These are phyloP conservation scores for Penicillium freii DNA, from an alignment of 2,329 filamentous ascomycete species.

Conservation along the genomic window DNA sequence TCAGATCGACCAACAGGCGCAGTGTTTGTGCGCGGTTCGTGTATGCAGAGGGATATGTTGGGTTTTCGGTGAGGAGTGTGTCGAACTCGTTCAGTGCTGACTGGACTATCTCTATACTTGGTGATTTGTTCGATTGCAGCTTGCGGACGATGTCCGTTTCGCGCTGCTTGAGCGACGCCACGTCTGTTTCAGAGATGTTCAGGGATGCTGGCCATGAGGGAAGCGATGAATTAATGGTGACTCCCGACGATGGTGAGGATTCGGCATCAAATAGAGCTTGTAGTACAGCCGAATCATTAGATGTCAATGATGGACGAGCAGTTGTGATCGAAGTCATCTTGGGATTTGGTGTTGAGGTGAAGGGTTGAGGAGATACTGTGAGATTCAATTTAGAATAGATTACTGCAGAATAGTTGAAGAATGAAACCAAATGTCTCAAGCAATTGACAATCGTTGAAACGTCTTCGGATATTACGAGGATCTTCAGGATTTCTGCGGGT, in stretches of 20 bases:
- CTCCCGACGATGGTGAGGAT: slow-evolving; percentile 39
- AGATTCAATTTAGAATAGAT: neutral
- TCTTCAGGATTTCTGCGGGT: neutral
- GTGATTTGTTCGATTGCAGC: slow-evolving; percentile 29
- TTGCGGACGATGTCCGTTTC: slow-evolving; percentile 43
- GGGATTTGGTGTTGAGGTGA: neutral
- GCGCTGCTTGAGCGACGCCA: slow-evolving; percentile 40
- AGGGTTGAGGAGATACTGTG: neutral
- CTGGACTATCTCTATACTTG: slow-evolving; percentile 26
- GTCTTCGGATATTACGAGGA: slow-evolving; percentile 3
- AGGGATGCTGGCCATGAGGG: slow-evolving; percentile 41
- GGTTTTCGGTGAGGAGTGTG: slow-evolving; percentile 43
- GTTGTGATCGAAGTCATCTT: slow-evolving; percentile 24
- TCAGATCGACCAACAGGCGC: slow-evolving; percentile 37
- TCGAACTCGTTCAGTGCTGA: slow-evolving; percentile 42
- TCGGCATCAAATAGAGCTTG: slow-evolving; percentile 49
- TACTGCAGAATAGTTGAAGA: neutral
- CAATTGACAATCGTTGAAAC: neutral
- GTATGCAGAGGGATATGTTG: slow-evolving; percentile 54
- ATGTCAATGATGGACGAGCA: slow-evolving; percentile 34
- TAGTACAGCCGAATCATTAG: slow-evolving; percentile 47
- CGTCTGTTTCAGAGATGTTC: slow-evolving; percentile 35
- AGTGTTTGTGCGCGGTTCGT: slow-evolving; percentile 56
- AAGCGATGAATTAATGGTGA: slow-evolving; percentile 40
- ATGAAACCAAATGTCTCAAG: neutral